Base-by-base conservation (phyloP, 768 basidiomycete genomes). In the Leccinum longicurvipes region DNA sequence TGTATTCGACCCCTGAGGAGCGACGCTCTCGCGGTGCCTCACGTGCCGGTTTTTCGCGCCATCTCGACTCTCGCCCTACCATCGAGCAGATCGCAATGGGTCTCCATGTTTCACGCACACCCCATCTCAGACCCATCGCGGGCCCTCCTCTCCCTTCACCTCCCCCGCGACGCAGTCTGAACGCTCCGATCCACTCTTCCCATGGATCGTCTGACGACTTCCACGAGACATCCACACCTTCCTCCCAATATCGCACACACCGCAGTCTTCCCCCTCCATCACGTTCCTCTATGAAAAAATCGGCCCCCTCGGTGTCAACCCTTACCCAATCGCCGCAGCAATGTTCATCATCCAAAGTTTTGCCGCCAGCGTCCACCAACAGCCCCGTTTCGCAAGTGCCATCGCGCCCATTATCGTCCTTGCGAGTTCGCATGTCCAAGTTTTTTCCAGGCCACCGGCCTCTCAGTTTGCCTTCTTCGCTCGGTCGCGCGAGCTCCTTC, bases 41-140 rank as follows among this genome's bases (percentile, higher is more conserved):
- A 55, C 75, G 70, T 59, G 68, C 72, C 50, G 56, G 75, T 44
- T 71, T 64, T 55, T 65, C 76, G 50, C 78, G 73, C 56, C 64
- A 73, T 57, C 67, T 66, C 47, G 75, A 78, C 58, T 68, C 78
- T 27, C 82, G 80, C 15, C 87, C 87, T 1, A 85, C 83, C 47
- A 78, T 88, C 39, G 83, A 86, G 63, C 87, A 90, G 71, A 90
- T 90, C 57, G 84, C 86, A 14, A 89, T 90, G 87, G 88, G 88
- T 19, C 77, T 90, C 23, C 88, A 90, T 68, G 73, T 86, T 28
- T 89, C 88, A 6, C 82, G 85, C 34, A 90, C 88, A 1, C 88
- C 88, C 4, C 87, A 89, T 66, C 71, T 89, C 27, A 79, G 83
- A 42, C 76, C 79, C 9, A 66, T 60, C 28, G 31, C 54, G 9